These are phyloP conservation scores for Ogataea salicorniae DNA, from an alignment of 805 yeast genomes.

Conservation along the genomic window DNA sequence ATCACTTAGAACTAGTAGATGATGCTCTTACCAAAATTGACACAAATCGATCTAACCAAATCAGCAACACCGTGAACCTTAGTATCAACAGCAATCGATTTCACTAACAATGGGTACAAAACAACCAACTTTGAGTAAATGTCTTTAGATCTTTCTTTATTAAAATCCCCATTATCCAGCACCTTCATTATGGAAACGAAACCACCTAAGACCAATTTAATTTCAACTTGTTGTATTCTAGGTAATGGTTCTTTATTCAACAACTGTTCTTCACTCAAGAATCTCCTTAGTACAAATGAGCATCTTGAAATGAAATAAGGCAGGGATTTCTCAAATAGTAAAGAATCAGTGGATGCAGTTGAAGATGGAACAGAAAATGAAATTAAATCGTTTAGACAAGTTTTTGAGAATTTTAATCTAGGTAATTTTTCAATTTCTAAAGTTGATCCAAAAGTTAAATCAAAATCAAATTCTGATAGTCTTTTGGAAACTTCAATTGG, in stretches of 20 bases:
- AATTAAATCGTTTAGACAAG: slow-evolving; percentile 53
- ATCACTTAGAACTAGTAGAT: neutral
- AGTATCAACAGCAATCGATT: slow-evolving; percentile 15
- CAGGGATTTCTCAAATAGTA: slow-evolving; percentile 28
- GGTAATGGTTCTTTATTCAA: slow-evolving; percentile 62
- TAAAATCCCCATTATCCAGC: neutral
- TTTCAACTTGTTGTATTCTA: slow-evolving; percentile 57
- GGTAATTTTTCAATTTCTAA: slow-evolving; percentile 39
- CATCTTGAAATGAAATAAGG: slow-evolving; percentile 53
- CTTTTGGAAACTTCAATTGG: slow-evolving; percentile 32
- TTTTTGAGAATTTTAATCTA: slow-evolving; percentile 44
- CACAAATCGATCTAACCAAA: slow-evolving; percentile 14
- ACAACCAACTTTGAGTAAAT: slow-evolving; percentile 7
- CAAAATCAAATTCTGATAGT: slow-evolving; percentile 39
- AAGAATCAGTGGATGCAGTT: slow-evolving; percentile 18
- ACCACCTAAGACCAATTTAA: slow-evolving; percentile 44
- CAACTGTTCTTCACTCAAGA: slow-evolving; percentile 57
- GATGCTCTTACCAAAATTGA: slow-evolving; percentile 7
- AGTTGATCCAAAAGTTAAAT: slow-evolving; percentile 60
- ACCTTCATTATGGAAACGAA: slow-evolving; percentile 19
- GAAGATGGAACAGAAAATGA: slow-evolving; percentile 33
- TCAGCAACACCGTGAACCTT: slow-evolving; percentile 15
- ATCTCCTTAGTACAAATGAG: slow-evolving; percentile 57
- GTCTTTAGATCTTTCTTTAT: neutral
- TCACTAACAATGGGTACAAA: slow-evolving; percentile 21